Evolutionary conservation across 2,329 filamentous ascomycete species (phyloP).

Genomic region (Alternaria gansuensis): DNA sequence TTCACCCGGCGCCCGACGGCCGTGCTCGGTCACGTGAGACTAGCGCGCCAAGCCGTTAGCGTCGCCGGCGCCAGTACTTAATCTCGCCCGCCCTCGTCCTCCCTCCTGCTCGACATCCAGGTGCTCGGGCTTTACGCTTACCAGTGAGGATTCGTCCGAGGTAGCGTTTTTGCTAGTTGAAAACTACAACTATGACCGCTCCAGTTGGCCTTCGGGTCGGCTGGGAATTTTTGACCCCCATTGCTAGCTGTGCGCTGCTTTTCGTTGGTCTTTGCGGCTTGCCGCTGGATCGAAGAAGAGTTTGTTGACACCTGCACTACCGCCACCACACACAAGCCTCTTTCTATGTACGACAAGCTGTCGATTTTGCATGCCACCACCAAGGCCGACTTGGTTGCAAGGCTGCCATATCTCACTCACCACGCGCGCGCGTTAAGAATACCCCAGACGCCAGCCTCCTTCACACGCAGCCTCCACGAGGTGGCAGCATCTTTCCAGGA

Average conservation of each 20-base stretch:
- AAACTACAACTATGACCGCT: conserved; percentile 83
- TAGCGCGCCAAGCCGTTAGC: conserved; percentile 34
- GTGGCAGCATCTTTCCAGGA: too few relatives aligned
- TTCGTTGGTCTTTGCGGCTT: conserved; percentile 44
- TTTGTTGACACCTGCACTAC: background rate
- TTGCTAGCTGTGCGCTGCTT: conserved; percentile 35
- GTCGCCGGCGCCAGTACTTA: conserved; percentile 16
- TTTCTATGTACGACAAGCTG: too few relatives aligned
- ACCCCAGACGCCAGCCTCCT: background rate
- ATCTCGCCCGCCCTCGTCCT: conserved; percentile 12
- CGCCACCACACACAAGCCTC: background rate
- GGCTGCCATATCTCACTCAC: too few relatives aligned
- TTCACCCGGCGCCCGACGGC: background rate
- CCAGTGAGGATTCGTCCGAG: conserved; percentile 90
- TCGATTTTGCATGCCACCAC: too few relatives aligned
- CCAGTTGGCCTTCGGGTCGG: conserved; percentile 72
- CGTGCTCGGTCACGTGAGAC: conserved; percentile 23
- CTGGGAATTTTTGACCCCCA: conserved; percentile 80
- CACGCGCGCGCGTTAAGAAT: background rate
- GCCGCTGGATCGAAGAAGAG: conserved; percentile 45
- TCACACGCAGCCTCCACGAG: background rate
- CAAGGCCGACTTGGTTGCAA: too few relatives aligned
- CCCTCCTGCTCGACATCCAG: conserved; percentile 21
- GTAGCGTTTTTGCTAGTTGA: conserved; percentile 90
- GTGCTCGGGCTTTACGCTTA: conserved; percentile 82